Evolutionary conservation across 352 stramenopile genomes (phyloP).

Genomic region (Thraustotheca clavata): DNA sequence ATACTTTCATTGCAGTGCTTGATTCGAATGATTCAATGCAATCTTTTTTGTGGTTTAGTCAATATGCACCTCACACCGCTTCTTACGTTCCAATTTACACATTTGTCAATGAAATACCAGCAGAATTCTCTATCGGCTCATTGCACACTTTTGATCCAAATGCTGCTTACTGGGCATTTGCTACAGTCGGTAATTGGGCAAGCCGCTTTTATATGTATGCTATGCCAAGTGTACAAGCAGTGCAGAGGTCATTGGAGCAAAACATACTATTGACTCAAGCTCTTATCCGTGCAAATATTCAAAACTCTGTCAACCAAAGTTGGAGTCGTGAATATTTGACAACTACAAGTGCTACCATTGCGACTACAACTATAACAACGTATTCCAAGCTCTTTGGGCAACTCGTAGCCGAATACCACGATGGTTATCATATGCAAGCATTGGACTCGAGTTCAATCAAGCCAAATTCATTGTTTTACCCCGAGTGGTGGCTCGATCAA

Average conservation of each 20-base stretch:
- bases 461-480: slow-evolving; percentile 65
- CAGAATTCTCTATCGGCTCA: slow-evolving; percentile 44
- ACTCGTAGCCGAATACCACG: slow-evolving; percentile 72
- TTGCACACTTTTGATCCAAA: slow-evolving; percentile 53
- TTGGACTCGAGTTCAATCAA: slow-evolving; percentile 35
- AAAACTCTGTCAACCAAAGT: slow-evolving; percentile 34
- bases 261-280: slow-evolving; percentile 30
- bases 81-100: slow-evolving; percentile 88
- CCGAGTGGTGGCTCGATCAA: slow-evolving; percentile 72
- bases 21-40: slow-evolving; percentile 50
- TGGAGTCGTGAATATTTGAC: slow-evolving; percentile 54
- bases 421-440: slow-evolving; percentile 62
- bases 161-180: slow-evolving; percentile 68
- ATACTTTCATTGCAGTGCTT: slow-evolving; percentile 78
- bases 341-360: slow-evolving; percentile 36
- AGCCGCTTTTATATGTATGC: slow-evolving; percentile 63
- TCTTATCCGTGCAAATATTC: slow-evolving; percentile 28
- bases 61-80: slow-evolving; percentile 83
- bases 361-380: slow-evolving; percentile 38
- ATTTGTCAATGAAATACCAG: slow-evolving; percentile 36
- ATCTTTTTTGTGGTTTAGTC: slow-evolving; percentile 78
- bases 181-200: slow-evolving; percentile 81
- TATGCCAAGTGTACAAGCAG: slow-evolving; percentile 43
- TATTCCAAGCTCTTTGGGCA: slow-evolving; percentile 57
- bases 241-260: slow-evolving; percentile 54